A percentile compares a stretch with the other conserved stretches of the same genome.
These are phyloP conservation scores for Rhodotorula taiwanensis DNA, from an alignment of 768 basidiomycete species.

Conservation along the genomic window DNA sequence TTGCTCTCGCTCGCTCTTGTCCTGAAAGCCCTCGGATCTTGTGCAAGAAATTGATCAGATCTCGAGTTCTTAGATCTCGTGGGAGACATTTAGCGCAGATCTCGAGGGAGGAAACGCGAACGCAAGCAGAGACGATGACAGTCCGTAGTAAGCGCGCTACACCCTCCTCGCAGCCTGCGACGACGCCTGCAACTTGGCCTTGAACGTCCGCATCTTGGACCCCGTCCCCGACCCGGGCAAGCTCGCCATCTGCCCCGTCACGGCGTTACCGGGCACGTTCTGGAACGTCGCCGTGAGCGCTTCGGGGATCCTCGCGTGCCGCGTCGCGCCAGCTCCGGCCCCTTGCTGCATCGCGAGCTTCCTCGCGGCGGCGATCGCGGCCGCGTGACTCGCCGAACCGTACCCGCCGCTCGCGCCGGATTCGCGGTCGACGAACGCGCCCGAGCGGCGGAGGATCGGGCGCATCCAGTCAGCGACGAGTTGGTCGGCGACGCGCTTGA, in stretches of 20 bases:
- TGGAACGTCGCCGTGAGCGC: conserved; percentile 69
- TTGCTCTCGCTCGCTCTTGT: too few species aligned
- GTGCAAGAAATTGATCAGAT: too few species aligned
- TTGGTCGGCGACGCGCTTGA: conserved; percentile 71
- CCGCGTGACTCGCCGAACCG: conserved; percentile 58
- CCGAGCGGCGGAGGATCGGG: conserved; percentile 76
- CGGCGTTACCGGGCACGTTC: conserved; percentile 55
- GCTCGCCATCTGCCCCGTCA: conserved; percentile 3
- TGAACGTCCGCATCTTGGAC: conserved; percentile 32
- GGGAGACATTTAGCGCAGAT: too few species aligned
- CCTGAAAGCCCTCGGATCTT: too few species aligned
- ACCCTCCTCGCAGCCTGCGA: conserved; percentile 21
- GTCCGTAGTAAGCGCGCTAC: too few species aligned
- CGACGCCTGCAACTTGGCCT: conserved; percentile 28
- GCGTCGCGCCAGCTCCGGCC: conserved; percentile 54
- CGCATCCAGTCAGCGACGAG: conserved; percentile 82
- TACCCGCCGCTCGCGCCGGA: conserved; percentile 49
- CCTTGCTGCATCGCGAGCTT: conserved; percentile 51
- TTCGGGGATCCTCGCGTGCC: conserved; percentile 77
- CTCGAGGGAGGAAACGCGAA: too few species aligned
- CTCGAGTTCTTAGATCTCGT: too few species aligned
- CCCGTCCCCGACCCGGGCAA: conserved; percentile 11
- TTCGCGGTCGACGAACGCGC: conserved; percentile 50
- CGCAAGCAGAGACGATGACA: too few species aligned
- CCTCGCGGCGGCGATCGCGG: conserved; percentile 52